Conservation (phyloP, 2,329 filamentous ascomycete genomes). For the Clarireedia monteithiana region DNA sequence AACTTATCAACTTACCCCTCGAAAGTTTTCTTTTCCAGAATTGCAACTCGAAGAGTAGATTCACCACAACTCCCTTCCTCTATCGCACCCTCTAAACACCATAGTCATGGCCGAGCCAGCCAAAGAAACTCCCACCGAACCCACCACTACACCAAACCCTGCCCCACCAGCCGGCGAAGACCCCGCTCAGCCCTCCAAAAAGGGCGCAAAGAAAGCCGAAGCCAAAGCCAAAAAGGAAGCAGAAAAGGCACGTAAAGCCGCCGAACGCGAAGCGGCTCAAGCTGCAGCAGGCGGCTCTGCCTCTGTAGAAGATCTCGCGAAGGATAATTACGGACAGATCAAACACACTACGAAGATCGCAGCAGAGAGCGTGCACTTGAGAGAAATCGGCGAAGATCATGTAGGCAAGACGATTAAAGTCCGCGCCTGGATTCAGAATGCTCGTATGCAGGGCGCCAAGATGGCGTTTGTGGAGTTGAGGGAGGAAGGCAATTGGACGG, state of each 20-base stretch:
- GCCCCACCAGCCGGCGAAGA: conserved; percentile 5
- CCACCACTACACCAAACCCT: conserved; percentile 4
- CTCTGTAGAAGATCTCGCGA: conserved; percentile 55
- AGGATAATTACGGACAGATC: conserved; percentile 73
- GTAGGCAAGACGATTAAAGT: conserved; percentile 66
- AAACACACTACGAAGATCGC: conserved; percentile 48
- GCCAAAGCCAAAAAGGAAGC: conserved; percentile 85
- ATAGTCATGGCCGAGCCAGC: conserved; percentile 14
- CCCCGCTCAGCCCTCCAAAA: conserved; percentile 50
- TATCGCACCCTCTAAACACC: not conserved
- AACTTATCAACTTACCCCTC: conserved; percentile 6
- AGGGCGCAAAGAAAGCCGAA: conserved; percentile 76
- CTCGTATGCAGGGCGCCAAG: conserved; percentile 81
- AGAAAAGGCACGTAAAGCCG: conserved; percentile 63
- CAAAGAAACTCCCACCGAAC: conserved; percentile 15
- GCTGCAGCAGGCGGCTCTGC: conserved; percentile 58
- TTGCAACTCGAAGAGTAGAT: not conserved
- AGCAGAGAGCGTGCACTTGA: conserved; percentile 51
- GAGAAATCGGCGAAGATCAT: conserved; percentile 54
- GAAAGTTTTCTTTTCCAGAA: not conserved
- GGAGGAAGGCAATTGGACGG: conserved; percentile 64
- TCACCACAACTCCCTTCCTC: not conserved
- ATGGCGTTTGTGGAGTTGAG: conserved; percentile 84
- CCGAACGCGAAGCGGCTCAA: conserved; percentile 67
- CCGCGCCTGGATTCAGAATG: conserved; percentile 78